Base-by-base conservation (phyloP, 441 rosid genomes). In the Codiaeum variegatum region DNA sequence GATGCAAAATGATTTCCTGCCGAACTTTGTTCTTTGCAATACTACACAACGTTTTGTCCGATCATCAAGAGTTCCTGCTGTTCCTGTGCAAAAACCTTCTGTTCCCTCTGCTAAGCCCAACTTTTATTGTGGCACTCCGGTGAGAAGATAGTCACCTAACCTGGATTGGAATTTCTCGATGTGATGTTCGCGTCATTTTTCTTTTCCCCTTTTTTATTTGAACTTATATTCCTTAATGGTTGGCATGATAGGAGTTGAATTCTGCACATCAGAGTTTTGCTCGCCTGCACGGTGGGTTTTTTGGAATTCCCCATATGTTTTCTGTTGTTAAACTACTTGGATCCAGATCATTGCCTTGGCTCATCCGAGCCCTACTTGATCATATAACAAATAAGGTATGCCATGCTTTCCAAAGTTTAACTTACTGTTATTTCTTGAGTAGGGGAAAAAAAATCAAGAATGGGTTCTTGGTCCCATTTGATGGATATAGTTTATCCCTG, bases 221-320 rank as follows among this genome's bases (percentile, higher is more conserved):
- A 62, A 74, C 55, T 73, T 28, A 6, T 73, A 55, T 79, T 62
- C 11, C 31, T 59, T 55, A 1, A 47, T 66, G 49, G 47, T 61
- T 76, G 56, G 66, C 63, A 70, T 77, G 76, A 73, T 80, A 96
- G 99, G 98, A 93, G 79, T 84, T 93, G 84, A 90, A 91, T 88
- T 83, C 97, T 77, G 99, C 99, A 3, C 98, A 96, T 83, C 98
- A 96, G 84, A 93, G 97, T 77, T 91, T 86, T 83, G 97, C 97
- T 16, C 89, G 98, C 70, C 80, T 96, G 80, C 96, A 93, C 78
- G 87, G 98, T 78, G 97, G 92, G 56, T 96, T 96, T 84, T 90
- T 96, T 70, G 98, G 99, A 65, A 85, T 88, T 52, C 90, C 97
- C 23, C 99, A 96, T 79, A 78, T 93, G 84, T 88, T 90, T 85